These are phyloP conservation scores for Postia placenta DNA, from an alignment of 768 basidiomycete species.

Conservation along the genomic window DNA sequence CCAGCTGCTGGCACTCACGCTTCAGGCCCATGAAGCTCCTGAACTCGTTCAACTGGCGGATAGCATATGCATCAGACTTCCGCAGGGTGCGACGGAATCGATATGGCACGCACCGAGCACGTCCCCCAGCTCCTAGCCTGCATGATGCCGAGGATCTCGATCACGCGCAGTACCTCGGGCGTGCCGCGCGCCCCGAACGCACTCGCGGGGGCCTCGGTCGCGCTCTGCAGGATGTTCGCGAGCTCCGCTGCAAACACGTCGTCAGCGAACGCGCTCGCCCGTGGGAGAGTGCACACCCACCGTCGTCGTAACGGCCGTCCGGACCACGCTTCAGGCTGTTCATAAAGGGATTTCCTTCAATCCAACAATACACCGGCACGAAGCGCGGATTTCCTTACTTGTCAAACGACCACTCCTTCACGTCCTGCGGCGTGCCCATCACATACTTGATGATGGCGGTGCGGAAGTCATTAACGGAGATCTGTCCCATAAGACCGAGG, in stretches of 20 bases:
- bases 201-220: constrained; percentile 40
- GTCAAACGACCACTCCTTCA: constrained; percentile 1
- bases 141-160: constrained; percentile 52
- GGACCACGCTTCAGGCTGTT: constrained; percentile 24
- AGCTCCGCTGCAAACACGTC: constrained; percentile 14
- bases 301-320: constrained; percentile 30
- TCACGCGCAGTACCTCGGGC: constrained; percentile 38
- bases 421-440: constrained; percentile 12
- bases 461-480: constrained; percentile 18
- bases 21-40: constrained; percentile 65
- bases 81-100: neutral
- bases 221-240: constrained; percentile 38
- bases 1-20: constrained; percentile 31
- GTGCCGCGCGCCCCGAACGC: constrained; percentile 44
- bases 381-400: neutral
- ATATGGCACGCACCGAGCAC: constrained; percentile 12
- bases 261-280: neutral
- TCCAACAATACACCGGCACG: neutral
- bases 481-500: constrained; percentile 8
- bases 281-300: neutral
- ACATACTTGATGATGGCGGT: constrained; percentile 14
- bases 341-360: neutral
- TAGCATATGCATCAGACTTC: neutral
- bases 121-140: constrained; percentile 50
- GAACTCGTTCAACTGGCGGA: constrained; percentile 55